phyloP scores from a whole-genome alignment of 495 filamentous ascomycete genomes.

The Venustampulla echinocandica region DNA sequence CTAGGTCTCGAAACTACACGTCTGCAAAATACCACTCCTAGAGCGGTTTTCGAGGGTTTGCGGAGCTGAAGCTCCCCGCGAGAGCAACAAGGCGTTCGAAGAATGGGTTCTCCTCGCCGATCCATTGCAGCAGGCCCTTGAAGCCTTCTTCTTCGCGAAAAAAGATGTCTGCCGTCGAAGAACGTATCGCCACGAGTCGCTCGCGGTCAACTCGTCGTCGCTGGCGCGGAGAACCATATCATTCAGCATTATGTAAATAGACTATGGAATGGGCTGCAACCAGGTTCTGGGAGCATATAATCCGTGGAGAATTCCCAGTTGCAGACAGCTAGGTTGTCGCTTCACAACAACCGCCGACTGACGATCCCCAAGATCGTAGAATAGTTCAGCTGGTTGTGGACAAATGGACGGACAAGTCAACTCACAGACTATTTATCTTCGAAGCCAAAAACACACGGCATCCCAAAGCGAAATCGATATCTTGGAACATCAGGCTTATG shows the following conservation, averaged over 20 bases:
- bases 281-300: too few relatives aligned
- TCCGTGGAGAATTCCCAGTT: too few relatives aligned
- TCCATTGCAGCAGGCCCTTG: not conserved
- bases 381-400: too few relatives aligned
- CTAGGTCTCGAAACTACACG: constrained; percentile 33
- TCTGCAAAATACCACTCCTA: constrained; percentile 22
- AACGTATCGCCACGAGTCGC: not conserved
- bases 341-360: too few relatives aligned
- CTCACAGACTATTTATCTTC: too few relatives aligned
- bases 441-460: too few relatives aligned
- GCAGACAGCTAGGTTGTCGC: too few relatives aligned
- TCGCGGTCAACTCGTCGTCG: not conserved
- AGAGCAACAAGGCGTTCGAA: not conserved
- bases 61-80: constrained; percentile 1
- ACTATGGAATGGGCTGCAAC: too few relatives aligned
- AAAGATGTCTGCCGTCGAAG: not conserved
- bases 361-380: too few relatives aligned
- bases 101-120: not conserved
- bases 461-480: too few relatives aligned
- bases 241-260: not conserved
- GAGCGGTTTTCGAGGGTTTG: constrained; percentile 30
- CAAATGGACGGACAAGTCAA: too few relatives aligned
- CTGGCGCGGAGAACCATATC: not conserved
- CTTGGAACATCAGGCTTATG: too few relatives aligned
- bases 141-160: not conserved